phyloP scores from a whole-genome alignment of 192 early-diverging fungal genomes.

The Rhizophagus clarus region DNA sequence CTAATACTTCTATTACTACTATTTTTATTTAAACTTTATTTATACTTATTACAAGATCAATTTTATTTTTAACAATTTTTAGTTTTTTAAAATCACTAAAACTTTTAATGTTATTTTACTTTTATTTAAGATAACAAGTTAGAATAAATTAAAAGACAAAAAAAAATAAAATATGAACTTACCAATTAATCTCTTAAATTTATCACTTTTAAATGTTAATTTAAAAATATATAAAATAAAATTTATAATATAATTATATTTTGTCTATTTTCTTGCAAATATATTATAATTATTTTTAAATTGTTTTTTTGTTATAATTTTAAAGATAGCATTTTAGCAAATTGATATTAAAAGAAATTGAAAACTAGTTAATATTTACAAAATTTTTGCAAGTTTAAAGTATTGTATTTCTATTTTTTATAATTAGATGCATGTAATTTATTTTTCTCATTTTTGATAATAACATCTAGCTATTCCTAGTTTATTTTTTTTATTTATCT shows the following conservation, averaged over 20 bases:
- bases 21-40: not conserved
- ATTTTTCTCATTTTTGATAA: not conserved
- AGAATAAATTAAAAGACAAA: not conserved
- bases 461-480: not conserved
- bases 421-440: not conserved
- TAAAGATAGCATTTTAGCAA: not conserved
- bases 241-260: not conserved
- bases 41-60: not conserved
- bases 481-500: not conserved
- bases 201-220: not conserved
- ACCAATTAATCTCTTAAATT: not conserved
- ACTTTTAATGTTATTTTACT: not conserved
- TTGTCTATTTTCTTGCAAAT: not conserved
- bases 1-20: not conserved
- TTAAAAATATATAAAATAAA: not conserved
- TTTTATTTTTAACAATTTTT: not conserved
- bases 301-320: not conserved
- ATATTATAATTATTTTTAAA: not conserved
- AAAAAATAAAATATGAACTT: not conserved
- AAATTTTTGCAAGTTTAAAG: not conserved
- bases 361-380: not conserved
- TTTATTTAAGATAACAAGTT: not conserved
- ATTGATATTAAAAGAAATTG: not conserved
- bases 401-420: not conserved
- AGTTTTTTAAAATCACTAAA: not conserved